Base-by-base conservation (phyloP, 768 basidiomycete genomes). In the Russula compacta region DNA sequence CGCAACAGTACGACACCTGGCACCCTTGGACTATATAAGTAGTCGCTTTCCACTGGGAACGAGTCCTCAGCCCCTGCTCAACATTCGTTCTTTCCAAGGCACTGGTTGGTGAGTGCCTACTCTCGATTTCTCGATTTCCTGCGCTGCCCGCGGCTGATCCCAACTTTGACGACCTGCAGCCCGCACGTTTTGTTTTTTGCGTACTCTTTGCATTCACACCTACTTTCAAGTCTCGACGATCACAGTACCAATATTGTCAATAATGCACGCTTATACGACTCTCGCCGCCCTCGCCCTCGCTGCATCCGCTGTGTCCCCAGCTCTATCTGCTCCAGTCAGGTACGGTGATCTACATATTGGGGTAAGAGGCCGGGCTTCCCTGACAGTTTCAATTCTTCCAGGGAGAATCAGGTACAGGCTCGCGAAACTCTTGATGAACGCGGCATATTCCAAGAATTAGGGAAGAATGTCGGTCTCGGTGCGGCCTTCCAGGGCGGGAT, bases 51-150 rank as follows among this genome's bases (percentile, higher is more conserved):
- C 14, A n/a, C 24, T 29, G 24, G 24, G 33, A 50, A 14, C 10
- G 21, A 6, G 48, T 54, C 29, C 47, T 33, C 38, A 38, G 46
- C n/a, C 47, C 42, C 17, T 33, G 53, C 53, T 49, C 59, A 19
- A 53, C 6, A 54, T 60, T 38, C 10, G 21, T 19, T 42, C 36
- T 48, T 11, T 21, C 19, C 14, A 10, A 35, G 60, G 42, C 54
- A 61, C 60, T 61, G 60, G 60, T 56, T 56, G 60, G 60, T 61
- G 17, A 53, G 60, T 24, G 14, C 19, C 6, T 3, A 56, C 10
- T 14, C 24, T 53, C 8, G n/a, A 29, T 36, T 40, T 14, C 24
- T 53, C 8, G n/a, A 29, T 36, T 40, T 19, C 21, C 36, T 10
- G 19, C 3, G 17, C 21, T 38, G 10, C 19, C 1, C 8, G 2